Base-by-base conservation (phyloP, 208 protist genomes). In the Sergeia podlipaevii region DNA sequence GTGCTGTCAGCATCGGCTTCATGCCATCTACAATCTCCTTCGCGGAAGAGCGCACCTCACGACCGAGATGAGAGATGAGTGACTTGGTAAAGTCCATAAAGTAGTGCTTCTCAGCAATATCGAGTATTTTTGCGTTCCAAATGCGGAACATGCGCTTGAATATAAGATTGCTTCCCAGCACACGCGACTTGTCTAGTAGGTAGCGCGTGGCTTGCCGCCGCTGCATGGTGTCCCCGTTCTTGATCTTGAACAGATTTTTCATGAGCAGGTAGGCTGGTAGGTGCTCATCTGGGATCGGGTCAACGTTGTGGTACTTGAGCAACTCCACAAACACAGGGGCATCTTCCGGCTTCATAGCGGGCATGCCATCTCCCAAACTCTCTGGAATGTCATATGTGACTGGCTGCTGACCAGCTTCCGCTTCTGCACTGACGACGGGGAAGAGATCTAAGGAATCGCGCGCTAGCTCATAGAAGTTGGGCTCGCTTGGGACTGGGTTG, bases 21-120 rank as follows among this genome's bases (percentile, higher is more conserved):
- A 99, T 98, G 36, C 99, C 97, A 30, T 98, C 93, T 0, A 99
- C 80, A 57, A 99, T 98, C 59, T 99, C 98, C 76, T 98, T 97
- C 18, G 98, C 96, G 44, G 97, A 99, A 8, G 92, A 85, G 11
- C 96, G 78, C 7, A 99, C 95, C 8, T 98, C 80, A 29, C 97
- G 96, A 48, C 98, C 97, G 26, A 99, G 79, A 57, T 98, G 96
- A 52, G 97, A 97, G 33, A 99, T 86, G n/a, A 99, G 85, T 33
- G 97, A 75, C 80, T 99, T 98, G 59, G 99, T 97, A 49, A 99
- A 93, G 38, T 99, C 98, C n/a, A 98, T 96, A 32, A 99, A 88
- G 26, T 98, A 65, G 84, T 99, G 98, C 58, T 98, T 72, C 80
- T 99, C 97, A 77, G 99, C 96, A 37, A 99, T 81, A 48, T 98